Percentiles rank a stretch among this genome's conserved stretches.
phyloP scores from a whole-genome alignment of 768 basidiomycete species.

The Russula emetica region DNA sequence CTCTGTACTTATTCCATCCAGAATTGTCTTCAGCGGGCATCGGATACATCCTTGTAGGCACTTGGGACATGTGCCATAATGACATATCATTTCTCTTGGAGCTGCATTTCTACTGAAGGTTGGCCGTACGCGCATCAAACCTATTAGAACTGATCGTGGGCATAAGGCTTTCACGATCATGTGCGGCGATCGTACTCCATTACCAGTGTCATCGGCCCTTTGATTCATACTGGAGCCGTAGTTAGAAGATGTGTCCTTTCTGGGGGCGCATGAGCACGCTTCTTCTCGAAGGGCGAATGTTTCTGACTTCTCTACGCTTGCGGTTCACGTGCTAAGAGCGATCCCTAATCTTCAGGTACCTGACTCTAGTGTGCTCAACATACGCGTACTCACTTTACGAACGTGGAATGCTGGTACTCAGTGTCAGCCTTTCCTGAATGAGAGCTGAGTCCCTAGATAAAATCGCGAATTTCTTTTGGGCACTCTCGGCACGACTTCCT shows the following conservation, averaged over 20 bases:
- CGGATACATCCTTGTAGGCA: conserved; percentile 17
- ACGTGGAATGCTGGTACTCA: not conserved
- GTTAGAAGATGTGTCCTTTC: not conserved
- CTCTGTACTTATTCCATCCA: conserved; percentile 26
- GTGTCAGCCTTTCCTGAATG: not conserved
- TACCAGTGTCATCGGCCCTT: not conserved
- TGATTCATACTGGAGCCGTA: not conserved
- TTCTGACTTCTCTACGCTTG: not conserved
- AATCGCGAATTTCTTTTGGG: not conserved
- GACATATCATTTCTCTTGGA: conserved; percentile 16
- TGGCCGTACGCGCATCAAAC: not conserved
- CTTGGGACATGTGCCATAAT: conserved; percentile 22
- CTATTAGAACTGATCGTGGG: conserved; percentile 3
- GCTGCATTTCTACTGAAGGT: not conserved
- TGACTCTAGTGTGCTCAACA: not conserved
- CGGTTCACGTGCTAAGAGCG: not conserved
- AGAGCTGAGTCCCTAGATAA: not conserved
- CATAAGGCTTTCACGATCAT: not conserved
- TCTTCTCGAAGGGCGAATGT: conserved; percentile 4
- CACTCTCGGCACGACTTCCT: not conserved
- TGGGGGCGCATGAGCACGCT: not conserved
- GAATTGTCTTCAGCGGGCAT: conserved; percentile 21
- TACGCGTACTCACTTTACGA: not conserved
- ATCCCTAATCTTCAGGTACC: not conserved
- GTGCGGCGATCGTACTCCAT: not conserved